Evolutionary conservation across 1,284 basidiomycete genomes (phyloP).

Genomic region (Mrakiaceae sp.): DNA sequence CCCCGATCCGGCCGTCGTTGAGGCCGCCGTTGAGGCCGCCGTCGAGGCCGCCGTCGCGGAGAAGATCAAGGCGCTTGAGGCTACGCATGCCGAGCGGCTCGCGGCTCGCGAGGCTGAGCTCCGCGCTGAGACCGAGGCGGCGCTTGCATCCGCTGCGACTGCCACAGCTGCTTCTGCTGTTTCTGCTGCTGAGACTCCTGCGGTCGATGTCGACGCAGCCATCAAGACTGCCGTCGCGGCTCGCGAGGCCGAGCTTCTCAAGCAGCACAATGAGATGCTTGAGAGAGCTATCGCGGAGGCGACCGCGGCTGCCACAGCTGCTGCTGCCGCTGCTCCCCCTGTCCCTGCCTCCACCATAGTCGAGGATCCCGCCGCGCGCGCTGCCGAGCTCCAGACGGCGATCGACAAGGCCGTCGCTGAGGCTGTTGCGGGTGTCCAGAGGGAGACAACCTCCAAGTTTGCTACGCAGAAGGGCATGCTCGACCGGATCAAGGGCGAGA

Average conservation of each 20-base stretch:
- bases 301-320: neutral
- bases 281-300: slow-evolving; percentile 13
- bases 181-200: neutral
- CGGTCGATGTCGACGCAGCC: slow-evolving; percentile 23
- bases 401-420: slow-evolving; percentile 10
- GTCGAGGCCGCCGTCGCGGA: slow-evolving; percentile 10
- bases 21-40: neutral
- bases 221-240: slow-evolving; percentile 29
- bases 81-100: neutral
- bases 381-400: neutral
- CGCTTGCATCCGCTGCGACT: neutral
- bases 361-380: neutral
- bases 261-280: slow-evolving; percentile 23
- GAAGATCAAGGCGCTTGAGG: slow-evolving; percentile 1
- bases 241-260: slow-evolving; percentile 27
- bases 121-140: slow-evolving; percentile 2
- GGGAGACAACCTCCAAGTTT: slow-evolving; percentile 1
- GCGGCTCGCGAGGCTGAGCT: slow-evolving; percentile 5
- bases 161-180: neutral
- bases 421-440: slow-evolving; percentile 3
- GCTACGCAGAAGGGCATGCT: slow-evolving; percentile 9
- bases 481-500: neutral
- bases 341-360: too few relatives aligned
- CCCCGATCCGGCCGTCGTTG: neutral
- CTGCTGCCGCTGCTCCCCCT: neutral